phyloP scores from a whole-genome alignment of 768 basidiomycete species.

The Naganishia vishniacii region DNA sequence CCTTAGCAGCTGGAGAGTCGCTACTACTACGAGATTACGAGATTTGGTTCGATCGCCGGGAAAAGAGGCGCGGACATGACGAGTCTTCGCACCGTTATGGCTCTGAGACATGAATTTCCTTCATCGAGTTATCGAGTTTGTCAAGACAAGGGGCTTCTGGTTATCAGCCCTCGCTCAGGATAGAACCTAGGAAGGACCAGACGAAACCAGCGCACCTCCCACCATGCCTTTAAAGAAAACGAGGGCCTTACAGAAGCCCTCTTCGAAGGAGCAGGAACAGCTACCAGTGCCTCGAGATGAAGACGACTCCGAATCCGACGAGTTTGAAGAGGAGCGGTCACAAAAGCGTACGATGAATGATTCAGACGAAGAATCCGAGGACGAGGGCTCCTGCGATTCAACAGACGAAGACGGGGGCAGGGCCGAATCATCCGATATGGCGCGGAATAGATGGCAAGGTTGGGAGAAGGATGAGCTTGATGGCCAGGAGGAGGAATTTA shows the following conservation, averaged over 20 bases:
- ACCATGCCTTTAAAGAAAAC: background rate
- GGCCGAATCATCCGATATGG: slow-evolving; percentile 24
- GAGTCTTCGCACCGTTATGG: background rate
- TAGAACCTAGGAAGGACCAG: no score
- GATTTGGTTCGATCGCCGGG: slow-evolving; percentile 13
- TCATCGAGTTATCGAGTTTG: no score
- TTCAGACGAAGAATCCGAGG: slow-evolving; percentile 21
- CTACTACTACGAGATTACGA: slow-evolving; percentile 4
- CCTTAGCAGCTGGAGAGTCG: no score
- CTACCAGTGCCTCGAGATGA: slow-evolving; percentile 29
- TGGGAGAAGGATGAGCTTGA: slow-evolving; percentile 40
- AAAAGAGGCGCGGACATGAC: slow-evolving; percentile 1
- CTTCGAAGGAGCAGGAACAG: background rate
- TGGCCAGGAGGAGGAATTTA: slow-evolving; percentile 31
- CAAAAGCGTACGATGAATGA: slow-evolving; percentile 22
- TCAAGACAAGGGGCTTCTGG: no score
- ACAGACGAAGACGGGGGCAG: slow-evolving; percentile 31
- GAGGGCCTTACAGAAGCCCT: background rate
- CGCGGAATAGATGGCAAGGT: slow-evolving; percentile 11
- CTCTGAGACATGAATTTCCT: slow-evolving; percentile 18
- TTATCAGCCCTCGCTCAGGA: no score
- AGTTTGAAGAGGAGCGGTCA: slow-evolving; percentile 34
- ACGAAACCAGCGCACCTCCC: no score
- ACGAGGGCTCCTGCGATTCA: slow-evolving; percentile 1
- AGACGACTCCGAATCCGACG: slow-evolving; percentile 45